A percentile compares a stretch with the other conserved stretches of the same genome.
Conservation (phyloP, 2,329 filamentous ascomycete species). For the Cladosporium sp. region DNA sequence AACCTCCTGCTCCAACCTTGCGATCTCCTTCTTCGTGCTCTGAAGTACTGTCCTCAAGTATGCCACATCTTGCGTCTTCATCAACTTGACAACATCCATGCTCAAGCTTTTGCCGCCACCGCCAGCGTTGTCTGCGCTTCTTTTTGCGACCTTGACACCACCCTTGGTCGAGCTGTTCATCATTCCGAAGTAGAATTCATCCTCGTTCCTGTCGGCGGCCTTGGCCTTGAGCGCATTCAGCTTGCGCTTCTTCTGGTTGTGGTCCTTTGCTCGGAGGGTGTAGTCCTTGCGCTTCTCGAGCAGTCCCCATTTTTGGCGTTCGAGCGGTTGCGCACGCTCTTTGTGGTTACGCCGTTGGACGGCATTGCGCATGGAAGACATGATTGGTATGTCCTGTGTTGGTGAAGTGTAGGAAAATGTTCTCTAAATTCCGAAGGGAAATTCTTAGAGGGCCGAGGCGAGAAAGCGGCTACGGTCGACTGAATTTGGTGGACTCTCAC, state of each 20-base stretch:
- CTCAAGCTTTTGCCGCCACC: slow-evolving; percentile 38
- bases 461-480: too few species aligned
- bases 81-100: slow-evolving; percentile 55
- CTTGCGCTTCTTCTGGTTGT: slow-evolving; percentile 57
- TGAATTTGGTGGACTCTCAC: too few species aligned
- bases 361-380: slow-evolving; percentile 57
- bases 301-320: slow-evolving; percentile 80
- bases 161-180: slow-evolving; percentile 48
- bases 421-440: too few species aligned
- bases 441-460: too few species aligned
- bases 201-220: slow-evolving; percentile 57
- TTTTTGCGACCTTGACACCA: slow-evolving; percentile 40
- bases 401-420: too few species aligned
- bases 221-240: slow-evolving; percentile 56
- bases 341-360: slow-evolving; percentile 79
- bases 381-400: slow-evolving; percentile 21
- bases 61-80: slow-evolving; percentile 62
- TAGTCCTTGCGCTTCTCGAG: slow-evolving; percentile 93
- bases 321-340: slow-evolving; percentile 81
- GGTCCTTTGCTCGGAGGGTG: slow-evolving; percentile 59
- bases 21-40: slow-evolving; percentile 49
- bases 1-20: slow-evolving; percentile 40
- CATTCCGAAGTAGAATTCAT: slow-evolving; percentile 65
- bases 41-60: slow-evolving; percentile 57
- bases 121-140: slow-evolving; percentile 38